These are phyloP conservation scores for Mycena rosella DNA, from an alignment of 768 basidiomycete species.

Conservation along the genomic window DNA sequence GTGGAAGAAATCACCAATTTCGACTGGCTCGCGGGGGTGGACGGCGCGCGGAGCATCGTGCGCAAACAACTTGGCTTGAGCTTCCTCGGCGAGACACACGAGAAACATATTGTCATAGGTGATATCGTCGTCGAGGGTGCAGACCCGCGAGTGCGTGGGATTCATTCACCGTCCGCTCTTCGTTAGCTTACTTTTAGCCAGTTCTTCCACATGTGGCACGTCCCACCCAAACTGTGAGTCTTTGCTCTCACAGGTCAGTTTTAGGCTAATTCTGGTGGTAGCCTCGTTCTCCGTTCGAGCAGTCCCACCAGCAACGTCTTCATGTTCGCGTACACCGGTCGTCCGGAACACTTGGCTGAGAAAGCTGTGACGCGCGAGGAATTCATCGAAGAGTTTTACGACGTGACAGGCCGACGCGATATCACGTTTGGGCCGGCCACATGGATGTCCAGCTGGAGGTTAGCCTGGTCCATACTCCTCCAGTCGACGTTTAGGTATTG, in stretches of 20 bases:
- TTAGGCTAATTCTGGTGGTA: not conserved
- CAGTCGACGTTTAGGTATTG: no score
- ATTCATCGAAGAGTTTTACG: conserved; percentile 6
- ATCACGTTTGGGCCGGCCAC: not conserved
- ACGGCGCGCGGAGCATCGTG: not conserved
- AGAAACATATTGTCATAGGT: conserved; percentile 52
- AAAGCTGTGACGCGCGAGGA: not conserved
- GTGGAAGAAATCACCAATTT: not conserved
- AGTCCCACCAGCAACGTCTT: not conserved
- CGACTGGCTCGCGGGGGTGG: not conserved
- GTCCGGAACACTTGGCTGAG: not conserved
- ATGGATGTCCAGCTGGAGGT: not conserved
- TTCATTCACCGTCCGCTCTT: not conserved
- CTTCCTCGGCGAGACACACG: conserved; percentile 57
- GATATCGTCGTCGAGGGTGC: conserved; percentile 43
- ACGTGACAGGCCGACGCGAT: not conserved
- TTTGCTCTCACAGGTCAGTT: no score
- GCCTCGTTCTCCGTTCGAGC: not conserved
- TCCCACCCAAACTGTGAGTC: not conserved
- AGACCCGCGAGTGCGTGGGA: not conserved
- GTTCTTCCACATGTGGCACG: not conserved
- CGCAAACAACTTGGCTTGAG: conserved; percentile 52
- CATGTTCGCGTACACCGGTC: not conserved
- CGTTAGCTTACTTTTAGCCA: not conserved
- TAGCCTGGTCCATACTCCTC: no score